A percentile compares a stretch with the other conserved stretches of the same genome.
Evolutionary conservation across 345 rosid species (phyloP).

Genomic region (Rhodamnia rubescens): DNA sequence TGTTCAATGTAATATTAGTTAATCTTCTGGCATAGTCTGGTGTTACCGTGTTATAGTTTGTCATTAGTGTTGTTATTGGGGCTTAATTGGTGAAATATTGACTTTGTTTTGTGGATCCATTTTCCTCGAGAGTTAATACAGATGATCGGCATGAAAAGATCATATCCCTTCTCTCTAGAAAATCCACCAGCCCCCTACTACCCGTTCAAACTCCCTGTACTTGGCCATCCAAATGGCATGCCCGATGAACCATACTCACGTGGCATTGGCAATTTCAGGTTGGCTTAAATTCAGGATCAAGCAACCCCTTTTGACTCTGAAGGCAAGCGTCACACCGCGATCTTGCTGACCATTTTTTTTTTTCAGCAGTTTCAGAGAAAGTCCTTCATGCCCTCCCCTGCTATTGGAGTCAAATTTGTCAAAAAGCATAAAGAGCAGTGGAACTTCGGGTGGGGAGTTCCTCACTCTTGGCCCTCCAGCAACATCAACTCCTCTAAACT

Average conservation of each 20-base stretch:
- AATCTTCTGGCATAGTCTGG: background rate
- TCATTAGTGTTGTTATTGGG: background rate
- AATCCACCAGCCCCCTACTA: slow-evolving; percentile 14
- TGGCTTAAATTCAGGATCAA: background rate
- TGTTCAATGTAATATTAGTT: background rate
- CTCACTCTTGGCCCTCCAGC: slow-evolving; percentile 42
- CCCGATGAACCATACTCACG: slow-evolving; percentile 24
- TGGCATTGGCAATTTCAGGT: slow-evolving; percentile 25
- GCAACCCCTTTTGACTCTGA: background rate
- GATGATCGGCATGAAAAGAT: slow-evolving; percentile 46
- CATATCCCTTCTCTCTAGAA: slow-evolving; percentile 31
- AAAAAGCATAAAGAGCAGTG: slow-evolving; percentile 10
- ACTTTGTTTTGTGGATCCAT: background rate
- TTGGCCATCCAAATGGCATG: slow-evolving; percentile 14
- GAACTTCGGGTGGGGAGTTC: slow-evolving; percentile 18
- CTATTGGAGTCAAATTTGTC: slow-evolving; percentile 13
- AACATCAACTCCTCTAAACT: slow-evolving; percentile 7
- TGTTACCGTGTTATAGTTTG: background rate
- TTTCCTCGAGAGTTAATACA: slow-evolving; percentile 14
- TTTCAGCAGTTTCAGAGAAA: slow-evolving; percentile 15
- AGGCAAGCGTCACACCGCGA: background rate
- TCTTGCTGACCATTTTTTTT: background rate
- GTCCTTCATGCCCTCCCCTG: slow-evolving; percentile 12
- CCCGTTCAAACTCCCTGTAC: slow-evolving; percentile 11
- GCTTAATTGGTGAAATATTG: background rate